Conservation (phyloP, 768 basidiomycete genomes). For the Mycena vulgaris region DNA sequence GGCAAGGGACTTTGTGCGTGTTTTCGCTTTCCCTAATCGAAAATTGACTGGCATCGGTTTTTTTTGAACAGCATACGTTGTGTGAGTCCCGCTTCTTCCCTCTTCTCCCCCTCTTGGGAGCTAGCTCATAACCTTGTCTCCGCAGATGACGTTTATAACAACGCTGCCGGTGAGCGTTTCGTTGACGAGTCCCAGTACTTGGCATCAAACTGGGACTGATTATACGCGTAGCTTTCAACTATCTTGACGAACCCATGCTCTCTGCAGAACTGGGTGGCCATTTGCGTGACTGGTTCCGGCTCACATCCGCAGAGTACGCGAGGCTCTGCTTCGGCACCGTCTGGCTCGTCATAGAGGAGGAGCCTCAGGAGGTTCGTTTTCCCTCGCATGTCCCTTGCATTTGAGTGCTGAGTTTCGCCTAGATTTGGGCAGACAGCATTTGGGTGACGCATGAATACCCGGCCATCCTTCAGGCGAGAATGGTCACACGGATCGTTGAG, state of each 20-base stretch:
- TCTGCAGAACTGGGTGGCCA: background rate
- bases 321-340: background rate
- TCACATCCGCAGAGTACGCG: background rate
- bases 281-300: background rate
- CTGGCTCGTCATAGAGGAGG: constrained; percentile 7
- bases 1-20: constrained; percentile 13
- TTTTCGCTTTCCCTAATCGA: background rate
- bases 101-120: background rate
- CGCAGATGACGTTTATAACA: constrained; percentile 22
- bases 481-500: constrained; percentile 1
- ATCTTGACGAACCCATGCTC: no score
- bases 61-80: constrained; percentile 8
- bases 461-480: background rate
- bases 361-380: background rate
- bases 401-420: background rate
- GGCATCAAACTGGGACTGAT: no score
- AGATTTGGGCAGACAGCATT: background rate
- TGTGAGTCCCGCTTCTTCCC: constrained; percentile 8
- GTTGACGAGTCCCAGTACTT: no score
- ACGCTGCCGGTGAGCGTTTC: no score
- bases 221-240: constrained; percentile 16
- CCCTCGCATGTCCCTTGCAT: no score
- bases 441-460: constrained; percentile 7
- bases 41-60: no score
- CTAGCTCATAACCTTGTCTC: background rate